Base-by-base conservation (phyloP, 345 rosid genomes). In the Pistacia atlantica region DNA sequence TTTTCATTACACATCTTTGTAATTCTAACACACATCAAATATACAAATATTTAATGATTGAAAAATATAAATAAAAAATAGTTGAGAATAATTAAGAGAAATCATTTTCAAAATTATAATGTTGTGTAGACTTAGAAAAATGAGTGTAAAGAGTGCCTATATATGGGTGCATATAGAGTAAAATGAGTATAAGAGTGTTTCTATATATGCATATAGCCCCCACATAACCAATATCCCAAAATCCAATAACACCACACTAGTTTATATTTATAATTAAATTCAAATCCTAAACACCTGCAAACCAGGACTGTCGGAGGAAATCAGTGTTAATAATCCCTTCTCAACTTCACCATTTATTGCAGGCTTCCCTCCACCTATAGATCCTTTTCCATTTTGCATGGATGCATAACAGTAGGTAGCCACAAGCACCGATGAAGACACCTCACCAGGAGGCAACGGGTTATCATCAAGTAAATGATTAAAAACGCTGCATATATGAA, bases 381-480 rank as follows among this genome's bases (percentile, higher is more conserved):
- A 82, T 69, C 86, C 87, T 81, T 90, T 90, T 62, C 97, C 98
- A 87, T 89, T 92, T 83, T 82, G 97, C 82, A 85, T 82, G 1
- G 91, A 84, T 33, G 87, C 56, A 54, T 80, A 88, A 73, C 90
- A 86, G 83, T 90, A 91, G 13, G 94, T 86, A 42, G 98, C 97
- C 80, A 92, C 79, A 71, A 95, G 88, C 68, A 90, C 92, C 2
- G 99, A 96, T 3, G 99, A 93, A 31, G 99, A 96, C 71, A 89
- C 97, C 85, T 92, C 95, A 57, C 87, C 91, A 16, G 90, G 88
- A 72, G 97, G 97, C 83, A 96, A 84, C 22, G 99, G 99, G 65
- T 85, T 83, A 73, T 96, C 99, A 61, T 96, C 99, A 33, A 96
- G 95, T 84, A 96, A 87, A 87, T 91, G 94, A 81, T 87, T 92